Evolutionary conservation across 257 asterid species (phyloP), one percentile per base, ranked within the genome.

Genomic region (Solanum raphanifolium): DNA sequence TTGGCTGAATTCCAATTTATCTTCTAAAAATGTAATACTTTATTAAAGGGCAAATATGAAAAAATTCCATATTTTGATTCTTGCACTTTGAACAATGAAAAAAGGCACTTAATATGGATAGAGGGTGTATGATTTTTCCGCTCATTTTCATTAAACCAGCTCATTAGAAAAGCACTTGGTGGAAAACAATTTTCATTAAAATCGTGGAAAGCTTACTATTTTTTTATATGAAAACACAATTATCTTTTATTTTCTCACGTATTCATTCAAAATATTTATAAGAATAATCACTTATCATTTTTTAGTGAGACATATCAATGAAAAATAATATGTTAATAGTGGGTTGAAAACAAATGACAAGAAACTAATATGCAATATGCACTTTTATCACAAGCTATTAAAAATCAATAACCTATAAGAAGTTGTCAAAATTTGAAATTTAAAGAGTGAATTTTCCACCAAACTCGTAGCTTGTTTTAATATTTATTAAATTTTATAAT

Each of bases 151-250:
- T 20, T 52, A 18, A 7, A 55, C 1, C 11, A 55, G 1, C 1
- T 55, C 11, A 20, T 55, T 0, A 7, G n/a, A 7, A 18, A 20
- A 55, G 0, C 0, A 20, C 5, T 6, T 55, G 2, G 9, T 18
- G 10, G 0, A 0, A 52, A 55, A 20, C 0, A 18, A 18, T 6
- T 7, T 3, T 55, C 11, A 55, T 55, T 20, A 20, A 55, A 55
- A 55, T 0, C 0, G 11, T 55, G 0, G 0, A 20, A 20, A 7
- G 0, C 10, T 7, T 6, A 1, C 1, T 55, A 55, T 16, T 20
- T 55, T 52, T 55, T 55, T 2, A 0, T 20, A 55, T 7, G 2
- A 20, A 20, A 55, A 55, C 11, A 55, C 4, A 16, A 55, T 6
- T 20, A 55, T 55, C 23, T 62, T 62, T 62, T 62, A 9, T 60